Conservation (phyloP, 2,329 filamentous ascomycete species). For the Tolypocladium amazonense region DNA sequence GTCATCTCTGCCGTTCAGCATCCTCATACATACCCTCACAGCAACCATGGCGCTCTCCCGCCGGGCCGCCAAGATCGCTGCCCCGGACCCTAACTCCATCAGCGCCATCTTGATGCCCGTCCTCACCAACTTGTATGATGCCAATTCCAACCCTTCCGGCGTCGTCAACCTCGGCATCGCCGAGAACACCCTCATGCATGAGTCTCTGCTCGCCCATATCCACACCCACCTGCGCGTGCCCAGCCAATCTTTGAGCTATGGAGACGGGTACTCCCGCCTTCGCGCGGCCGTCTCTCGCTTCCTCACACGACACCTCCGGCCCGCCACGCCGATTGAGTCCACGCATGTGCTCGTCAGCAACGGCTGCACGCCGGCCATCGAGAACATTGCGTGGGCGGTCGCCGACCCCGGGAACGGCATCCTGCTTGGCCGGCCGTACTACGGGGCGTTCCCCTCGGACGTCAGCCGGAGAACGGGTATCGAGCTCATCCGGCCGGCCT, state of each 20-base stretch:
- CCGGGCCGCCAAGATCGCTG: conserved; percentile 16
- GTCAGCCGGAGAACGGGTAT: conserved; percentile 29
- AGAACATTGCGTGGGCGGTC: conserved; percentile 27
- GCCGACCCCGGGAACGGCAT: conserved; percentile 28
- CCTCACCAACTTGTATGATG: conserved; percentile 32
- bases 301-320: conserved; percentile 21
- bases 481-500: conserved; percentile 30
- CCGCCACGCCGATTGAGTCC: conserved; percentile 16
- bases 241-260: conserved; percentile 26
- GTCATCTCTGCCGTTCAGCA: background rate
- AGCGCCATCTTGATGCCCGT: conserved; percentile 27
- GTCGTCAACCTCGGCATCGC: conserved; percentile 40
- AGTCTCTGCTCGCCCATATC: conserved; percentile 28
- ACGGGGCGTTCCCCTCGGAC: conserved; percentile 37
- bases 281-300: conserved; percentile 22
- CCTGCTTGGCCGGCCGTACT: conserved; percentile 32
- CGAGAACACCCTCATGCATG: conserved; percentile 42
- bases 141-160: conserved; percentile 26
- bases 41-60: conserved; percentile 11
- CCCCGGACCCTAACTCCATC: conserved; percentile 10
- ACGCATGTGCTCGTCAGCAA: conserved; percentile 26
- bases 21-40: background rate
- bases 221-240: conserved; percentile 24
- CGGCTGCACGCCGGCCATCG: conserved; percentile 29
- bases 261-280: conserved; percentile 26